phyloP scores from a whole-genome alignment of 306 rosid genomes.

The Cucumis hystrix region DNA sequence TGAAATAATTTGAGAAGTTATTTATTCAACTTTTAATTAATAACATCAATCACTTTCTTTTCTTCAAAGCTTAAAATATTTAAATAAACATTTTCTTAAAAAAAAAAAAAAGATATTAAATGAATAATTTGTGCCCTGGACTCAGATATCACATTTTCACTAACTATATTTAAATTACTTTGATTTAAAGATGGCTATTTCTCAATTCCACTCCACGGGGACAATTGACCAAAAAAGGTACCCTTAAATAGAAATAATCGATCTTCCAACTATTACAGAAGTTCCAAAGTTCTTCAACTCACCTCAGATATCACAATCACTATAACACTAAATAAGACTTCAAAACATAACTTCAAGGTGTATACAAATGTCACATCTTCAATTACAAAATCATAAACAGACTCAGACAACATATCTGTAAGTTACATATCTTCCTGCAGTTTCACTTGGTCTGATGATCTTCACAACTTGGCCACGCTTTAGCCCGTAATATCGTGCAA shows the following conservation, averaged over 20 bases:
- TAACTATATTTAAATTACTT: neutral
- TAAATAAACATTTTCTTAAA: too few species aligned
- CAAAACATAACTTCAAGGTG: neutral
- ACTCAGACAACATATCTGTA: constrained; percentile 56
- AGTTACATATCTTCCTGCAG: constrained; percentile 79
- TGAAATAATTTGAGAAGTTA: too few species aligned
- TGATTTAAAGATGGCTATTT: neutral
- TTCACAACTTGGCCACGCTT: constrained; percentile 91
- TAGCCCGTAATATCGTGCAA: constrained; percentile 76
- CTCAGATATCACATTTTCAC: neutral
- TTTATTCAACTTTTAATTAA: too few species aligned
- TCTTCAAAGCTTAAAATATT: too few species aligned
- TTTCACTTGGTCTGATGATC: constrained; percentile 73
- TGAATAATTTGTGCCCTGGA: too few species aligned
- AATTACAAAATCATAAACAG: neutral
- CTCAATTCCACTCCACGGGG: neutral
- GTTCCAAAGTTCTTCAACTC: neutral
- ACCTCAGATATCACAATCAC: neutral
- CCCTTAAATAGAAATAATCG: neutral
- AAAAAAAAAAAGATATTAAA: too few species aligned
- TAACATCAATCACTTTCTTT: too few species aligned
- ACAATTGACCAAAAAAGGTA: neutral
- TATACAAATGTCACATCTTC: neutral
- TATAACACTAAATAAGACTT: neutral
- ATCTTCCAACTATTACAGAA: neutral